A percentile compares a stretch with the other conserved stretches of the same genome.
phyloP scores from a whole-genome alignment of 371 early-diverging fungal species.

The Catenaria anguillulae region DNA sequence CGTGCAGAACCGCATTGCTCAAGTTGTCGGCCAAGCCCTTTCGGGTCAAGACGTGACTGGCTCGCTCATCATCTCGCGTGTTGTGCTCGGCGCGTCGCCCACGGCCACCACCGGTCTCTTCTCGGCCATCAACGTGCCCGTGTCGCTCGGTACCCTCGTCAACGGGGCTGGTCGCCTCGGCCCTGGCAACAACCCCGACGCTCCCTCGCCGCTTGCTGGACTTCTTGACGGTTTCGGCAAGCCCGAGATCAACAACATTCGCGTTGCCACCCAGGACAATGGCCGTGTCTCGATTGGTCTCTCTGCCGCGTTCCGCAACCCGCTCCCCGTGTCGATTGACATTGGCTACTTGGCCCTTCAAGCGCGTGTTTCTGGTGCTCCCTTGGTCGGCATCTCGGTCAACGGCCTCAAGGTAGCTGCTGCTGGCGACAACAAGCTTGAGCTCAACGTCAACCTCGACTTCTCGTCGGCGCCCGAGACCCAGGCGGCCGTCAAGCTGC shows the following conservation, averaged over 20 bases:
- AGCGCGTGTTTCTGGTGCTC: neutral
- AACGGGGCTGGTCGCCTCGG: neutral
- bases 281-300: neutral
- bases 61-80: neutral
- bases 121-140: neutral
- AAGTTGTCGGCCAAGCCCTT: neutral
- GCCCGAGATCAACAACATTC: neutral
- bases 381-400: neutral
- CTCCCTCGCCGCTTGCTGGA: neutral
- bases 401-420: neutral
- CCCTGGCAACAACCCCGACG: conserved; percentile 1
- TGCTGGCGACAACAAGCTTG: neutral
- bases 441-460: neutral
- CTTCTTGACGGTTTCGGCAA: neutral
- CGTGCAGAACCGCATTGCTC: neutral
- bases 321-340: conserved; percentile 6
- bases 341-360: conserved; percentile 6
- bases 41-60: neutral
- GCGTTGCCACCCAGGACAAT: neutral
- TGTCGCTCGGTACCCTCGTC: neutral
- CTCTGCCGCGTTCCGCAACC: conserved; percentile 2
- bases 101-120: neutral
- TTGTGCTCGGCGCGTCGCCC: neutral
- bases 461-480: neutral
- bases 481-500: neutral